These are phyloP conservation scores for Saturnispora zaruensis DNA, from an alignment of 805 yeast species.

Conservation along the genomic window DNA sequence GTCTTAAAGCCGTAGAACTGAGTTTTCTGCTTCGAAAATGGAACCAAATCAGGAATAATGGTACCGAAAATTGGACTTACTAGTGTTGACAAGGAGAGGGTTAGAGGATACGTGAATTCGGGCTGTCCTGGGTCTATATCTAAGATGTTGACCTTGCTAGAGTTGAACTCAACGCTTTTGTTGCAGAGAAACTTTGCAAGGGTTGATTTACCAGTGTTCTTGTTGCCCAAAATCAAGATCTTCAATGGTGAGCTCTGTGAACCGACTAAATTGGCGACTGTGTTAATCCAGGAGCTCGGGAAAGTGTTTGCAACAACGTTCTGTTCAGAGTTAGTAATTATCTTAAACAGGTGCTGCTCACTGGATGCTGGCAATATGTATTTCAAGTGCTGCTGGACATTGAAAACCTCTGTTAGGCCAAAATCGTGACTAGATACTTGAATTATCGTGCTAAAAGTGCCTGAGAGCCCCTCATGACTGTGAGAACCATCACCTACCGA, in stretches of 20 bases:
- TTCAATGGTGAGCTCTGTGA: slow-evolving; percentile 10
- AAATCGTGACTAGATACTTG: slow-evolving; percentile 30
- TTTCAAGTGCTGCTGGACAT: slow-evolving; percentile 37
- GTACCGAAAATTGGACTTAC: slow-evolving; percentile 31
- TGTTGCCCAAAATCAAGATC: slow-evolving; percentile 50
- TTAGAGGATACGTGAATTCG: slow-evolving; percentile 65
- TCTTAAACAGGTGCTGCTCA: slow-evolving; percentile 29
- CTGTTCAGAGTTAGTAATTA: slow-evolving; percentile 21
- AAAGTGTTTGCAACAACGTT: slow-evolving; percentile 25
- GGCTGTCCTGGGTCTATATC: slow-evolving; percentile 91
- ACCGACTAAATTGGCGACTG: slow-evolving; percentile 13
- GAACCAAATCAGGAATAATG: slow-evolving; percentile 21
- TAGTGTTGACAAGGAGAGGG: slow-evolving; percentile 46
- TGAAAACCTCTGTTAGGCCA: slow-evolving; percentile 40
- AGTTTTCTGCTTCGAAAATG: slow-evolving; percentile 13
- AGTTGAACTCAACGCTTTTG: slow-evolving; percentile 27
- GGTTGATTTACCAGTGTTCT: slow-evolving; percentile 79
- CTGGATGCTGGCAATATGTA: slow-evolving; percentile 28
- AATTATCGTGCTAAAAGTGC: slow-evolving; percentile 33
- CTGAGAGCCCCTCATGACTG: slow-evolving; percentile 11
- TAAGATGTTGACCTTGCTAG: slow-evolving; percentile 35
- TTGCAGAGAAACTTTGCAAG: slow-evolving; percentile 49
- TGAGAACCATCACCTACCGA: slow-evolving; percentile 20
- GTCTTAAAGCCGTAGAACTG: slow-evolving; percentile 53
- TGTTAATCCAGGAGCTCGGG: slow-evolving; percentile 22